phyloP scores from a whole-genome alignment of 106 monocot genomes.

The Posidonia australis region DNA sequence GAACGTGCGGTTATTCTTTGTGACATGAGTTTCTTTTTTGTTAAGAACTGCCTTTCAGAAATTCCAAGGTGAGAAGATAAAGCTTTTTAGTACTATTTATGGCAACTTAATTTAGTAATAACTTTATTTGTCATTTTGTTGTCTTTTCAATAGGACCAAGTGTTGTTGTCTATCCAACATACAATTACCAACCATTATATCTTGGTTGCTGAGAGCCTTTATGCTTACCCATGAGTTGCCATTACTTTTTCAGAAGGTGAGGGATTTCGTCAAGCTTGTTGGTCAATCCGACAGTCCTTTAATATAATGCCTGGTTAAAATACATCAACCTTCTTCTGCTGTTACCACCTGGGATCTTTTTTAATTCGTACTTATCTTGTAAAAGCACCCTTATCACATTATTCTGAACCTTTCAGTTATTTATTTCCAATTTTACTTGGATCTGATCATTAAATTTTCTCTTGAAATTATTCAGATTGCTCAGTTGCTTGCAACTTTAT shows the following conservation, averaged over 20 bases:
- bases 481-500: slow-evolving; percentile 53
- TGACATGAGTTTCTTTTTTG: slow-evolving; percentile 46
- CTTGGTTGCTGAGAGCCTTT: slow-evolving; percentile 71
- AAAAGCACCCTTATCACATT: no score
- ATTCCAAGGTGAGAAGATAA: slow-evolving; percentile 22
- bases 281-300: neutral
- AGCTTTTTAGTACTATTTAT: neutral
- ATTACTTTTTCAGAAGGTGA: slow-evolving; percentile 67
- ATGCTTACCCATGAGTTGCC: slow-evolving; percentile 48
- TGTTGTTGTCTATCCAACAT: slow-evolving; percentile 58
- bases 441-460: neutral
- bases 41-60: slow-evolving; percentile 47
- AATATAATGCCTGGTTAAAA: no score
- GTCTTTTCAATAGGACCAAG: slow-evolving; percentile 30
- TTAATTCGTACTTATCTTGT: no score
- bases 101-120: neutral
- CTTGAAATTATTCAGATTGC: slow-evolving; percentile 42
- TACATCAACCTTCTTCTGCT: no score
- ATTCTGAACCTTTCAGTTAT: no score
- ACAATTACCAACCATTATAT: slow-evolving; percentile 33
- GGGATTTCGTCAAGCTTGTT: neutral
- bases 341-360: no score
- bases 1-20: slow-evolving; percentile 60
- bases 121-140: neutral
- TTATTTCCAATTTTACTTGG: no score